A percentile compares a stretch with the other conserved stretches of the same genome.
These are phyloP conservation scores for Theileria annulata DNA, from an alignment of 169 alveolate genomes.

Conservation along the genomic window DNA sequence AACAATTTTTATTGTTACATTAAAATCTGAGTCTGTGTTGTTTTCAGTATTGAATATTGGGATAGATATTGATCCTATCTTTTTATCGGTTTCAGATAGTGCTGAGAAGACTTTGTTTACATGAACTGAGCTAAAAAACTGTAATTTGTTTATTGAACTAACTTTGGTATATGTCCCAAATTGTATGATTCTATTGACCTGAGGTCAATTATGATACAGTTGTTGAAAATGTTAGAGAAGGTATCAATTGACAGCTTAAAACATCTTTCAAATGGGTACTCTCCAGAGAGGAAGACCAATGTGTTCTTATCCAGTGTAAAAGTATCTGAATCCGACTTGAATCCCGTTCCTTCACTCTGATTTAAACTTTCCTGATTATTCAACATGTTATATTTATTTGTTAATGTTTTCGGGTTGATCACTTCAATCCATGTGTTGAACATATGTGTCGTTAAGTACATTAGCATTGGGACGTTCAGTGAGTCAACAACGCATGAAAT, in stretches of 20 bases:
- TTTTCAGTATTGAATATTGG: constrained; percentile 3
- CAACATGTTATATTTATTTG: background rate
- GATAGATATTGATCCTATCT: background rate
- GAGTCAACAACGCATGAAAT: constrained; percentile 43
- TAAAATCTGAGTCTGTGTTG: background rate
- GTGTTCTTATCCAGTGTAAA: constrained; percentile 26
- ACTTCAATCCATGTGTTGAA: constrained; percentile 34
- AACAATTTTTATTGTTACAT: background rate
- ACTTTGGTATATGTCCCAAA: constrained; percentile 51
- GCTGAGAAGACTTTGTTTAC: constrained; percentile 26
- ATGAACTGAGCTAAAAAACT: constrained; percentile 38
- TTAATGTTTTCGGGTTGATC: constrained; percentile 19
- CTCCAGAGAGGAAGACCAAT: constrained; percentile 42
- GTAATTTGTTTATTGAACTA: background rate
- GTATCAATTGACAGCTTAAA: constrained; percentile 41
- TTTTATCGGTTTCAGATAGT: constrained; percentile 14
- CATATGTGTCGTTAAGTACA: constrained; percentile 13
- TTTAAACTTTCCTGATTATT: background rate
- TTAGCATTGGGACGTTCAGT: constrained; percentile 57
- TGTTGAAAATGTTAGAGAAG: constrained; percentile 23
- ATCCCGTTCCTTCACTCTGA: background rate
- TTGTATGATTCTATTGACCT: constrained; percentile 58
- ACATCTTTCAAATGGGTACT: constrained; percentile 47
- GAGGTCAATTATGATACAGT: constrained; percentile 42
- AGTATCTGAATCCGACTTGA: background rate